These are phyloP conservation scores for Starmerella asiatica DNA, from an alignment of 805 yeast genomes.

Conservation along the genomic window DNA sequence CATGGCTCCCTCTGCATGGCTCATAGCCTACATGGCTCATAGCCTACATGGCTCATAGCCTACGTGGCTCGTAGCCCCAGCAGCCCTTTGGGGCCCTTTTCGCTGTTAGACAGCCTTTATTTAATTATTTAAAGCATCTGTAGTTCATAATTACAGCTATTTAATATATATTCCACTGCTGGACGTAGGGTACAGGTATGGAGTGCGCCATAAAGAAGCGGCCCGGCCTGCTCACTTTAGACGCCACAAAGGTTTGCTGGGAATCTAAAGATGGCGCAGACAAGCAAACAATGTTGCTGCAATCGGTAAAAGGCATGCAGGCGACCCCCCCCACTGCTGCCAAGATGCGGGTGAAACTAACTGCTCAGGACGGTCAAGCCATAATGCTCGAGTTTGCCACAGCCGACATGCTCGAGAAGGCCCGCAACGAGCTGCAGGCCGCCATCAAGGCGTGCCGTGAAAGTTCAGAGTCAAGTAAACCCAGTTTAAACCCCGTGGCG, in stretches of 20 bases:
- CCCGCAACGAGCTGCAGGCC: constrained; percentile 19
- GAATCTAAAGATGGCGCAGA: constrained; percentile 5
- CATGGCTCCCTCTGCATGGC: too few species aligned
- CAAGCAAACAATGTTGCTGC: constrained; percentile 8
- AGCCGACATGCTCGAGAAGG: constrained; percentile 56
- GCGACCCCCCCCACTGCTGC: constrained; percentile 28
- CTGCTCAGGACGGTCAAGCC: constrained; percentile 18
- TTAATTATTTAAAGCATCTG: too few species aligned
- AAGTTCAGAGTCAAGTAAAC: constrained; percentile 28
- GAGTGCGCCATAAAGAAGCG: constrained; percentile 18
- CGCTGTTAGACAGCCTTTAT: too few species aligned
- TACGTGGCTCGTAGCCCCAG: too few species aligned
- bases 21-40: too few species aligned
- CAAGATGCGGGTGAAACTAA: constrained; percentile 20
- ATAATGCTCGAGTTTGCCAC: constrained; percentile 52
- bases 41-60: too few species aligned
- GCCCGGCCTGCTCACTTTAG: constrained; percentile 15
- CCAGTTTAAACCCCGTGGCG: not conserved
- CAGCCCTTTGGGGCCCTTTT: too few species aligned
- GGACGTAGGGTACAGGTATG: too few species aligned
- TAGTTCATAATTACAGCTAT: too few species aligned
- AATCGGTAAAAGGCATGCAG: constrained; percentile 22
- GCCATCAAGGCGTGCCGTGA: constrained; percentile 32
- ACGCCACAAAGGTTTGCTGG: constrained; percentile 13
- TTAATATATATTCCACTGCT: too few species aligned